Evolutionary conservation across 768 basidiomycete genomes (phyloP).

Genomic region (Cubamyces sp.): DNA sequence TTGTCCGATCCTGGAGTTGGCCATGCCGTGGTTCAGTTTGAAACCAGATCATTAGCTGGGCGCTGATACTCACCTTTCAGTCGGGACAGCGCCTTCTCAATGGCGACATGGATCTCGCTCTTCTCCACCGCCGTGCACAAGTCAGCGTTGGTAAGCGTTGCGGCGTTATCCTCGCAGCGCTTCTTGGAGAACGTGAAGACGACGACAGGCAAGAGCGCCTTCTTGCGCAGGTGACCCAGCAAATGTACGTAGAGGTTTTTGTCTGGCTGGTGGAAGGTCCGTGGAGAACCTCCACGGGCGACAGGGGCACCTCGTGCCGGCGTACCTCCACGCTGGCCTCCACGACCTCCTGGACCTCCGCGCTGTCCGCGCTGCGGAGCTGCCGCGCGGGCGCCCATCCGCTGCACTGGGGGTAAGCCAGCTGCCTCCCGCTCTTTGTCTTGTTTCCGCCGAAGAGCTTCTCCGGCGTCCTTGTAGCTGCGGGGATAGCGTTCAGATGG

Average conservation of each 20-base stretch:
- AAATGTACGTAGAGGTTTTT: constrained; percentile 95
- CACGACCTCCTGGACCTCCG: constrained; percentile 51
- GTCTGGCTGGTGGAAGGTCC: constrained; percentile 75
- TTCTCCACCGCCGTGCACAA: constrained; percentile 89
- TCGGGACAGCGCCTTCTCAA: constrained; percentile 89
- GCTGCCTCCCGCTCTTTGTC: constrained; percentile 98
- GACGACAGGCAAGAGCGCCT: constrained; percentile 87
- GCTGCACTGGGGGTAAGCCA: constrained; percentile 84
- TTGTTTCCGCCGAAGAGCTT: constrained; percentile 90
- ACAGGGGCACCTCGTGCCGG: constrained; percentile 39
- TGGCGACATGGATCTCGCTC: constrained; percentile 93
- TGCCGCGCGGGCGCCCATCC: constrained; percentile 79
- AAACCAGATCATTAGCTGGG: not conserved
- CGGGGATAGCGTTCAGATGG: not conserved
- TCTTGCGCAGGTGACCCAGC: constrained; percentile 83
- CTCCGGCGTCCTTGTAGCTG: constrained; percentile 90
- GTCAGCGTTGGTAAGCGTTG: constrained; percentile 85
- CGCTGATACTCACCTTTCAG: constrained; percentile 70
- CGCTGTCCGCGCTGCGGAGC: constrained; percentile 51
- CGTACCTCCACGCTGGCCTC: constrained; percentile 45
- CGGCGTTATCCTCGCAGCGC: constrained; percentile 94
- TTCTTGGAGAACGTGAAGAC: constrained; percentile 98
- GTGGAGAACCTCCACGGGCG: constrained; percentile 37
- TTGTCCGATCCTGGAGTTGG: constrained; percentile 77
- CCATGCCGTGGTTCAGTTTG: not conserved